A percentile compares a stretch with the other conserved stretches of the same genome.
Conservation (phyloP, 306 rosid genomes). For the Sophora flavescens region DNA sequence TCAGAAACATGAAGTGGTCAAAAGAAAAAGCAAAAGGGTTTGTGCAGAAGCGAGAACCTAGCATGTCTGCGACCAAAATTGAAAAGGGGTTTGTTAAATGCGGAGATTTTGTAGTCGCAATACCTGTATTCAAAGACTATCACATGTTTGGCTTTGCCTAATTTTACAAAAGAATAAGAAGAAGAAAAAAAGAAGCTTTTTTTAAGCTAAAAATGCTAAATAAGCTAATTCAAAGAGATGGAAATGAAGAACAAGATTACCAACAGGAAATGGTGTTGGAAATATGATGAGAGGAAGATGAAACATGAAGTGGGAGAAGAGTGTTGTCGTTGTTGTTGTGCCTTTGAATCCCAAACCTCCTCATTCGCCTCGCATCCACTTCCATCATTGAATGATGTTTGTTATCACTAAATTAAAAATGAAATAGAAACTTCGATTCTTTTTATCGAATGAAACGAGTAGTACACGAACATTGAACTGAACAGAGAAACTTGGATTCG, state of each 20-base stretch:
- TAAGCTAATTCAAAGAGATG: not conserved
- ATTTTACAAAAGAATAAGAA: not conserved
- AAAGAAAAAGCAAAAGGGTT: not conserved
- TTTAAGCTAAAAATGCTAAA: not conserved
- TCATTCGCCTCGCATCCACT: slow-evolving; percentile 45
- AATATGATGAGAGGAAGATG: slow-evolving; percentile 31
- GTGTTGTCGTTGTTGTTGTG: not conserved
- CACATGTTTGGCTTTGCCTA: not conserved
- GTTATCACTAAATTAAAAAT: not conserved
- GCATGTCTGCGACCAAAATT: slow-evolving; percentile 60
- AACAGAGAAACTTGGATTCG: too few species aligned
- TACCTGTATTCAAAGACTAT: slow-evolving; percentile 39
- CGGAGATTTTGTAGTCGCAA: slow-evolving; percentile 62
- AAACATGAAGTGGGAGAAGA: slow-evolving; percentile 44
- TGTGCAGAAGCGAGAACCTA: slow-evolving; percentile 38
- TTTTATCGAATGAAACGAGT: too few species aligned
- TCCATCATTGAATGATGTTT: slow-evolving; percentile 23
- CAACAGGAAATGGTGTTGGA: slow-evolving; percentile 51
- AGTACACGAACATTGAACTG: too few species aligned
- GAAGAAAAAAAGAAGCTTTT: too few species aligned
- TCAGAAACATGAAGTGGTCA: not conserved
- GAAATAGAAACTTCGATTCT: not conserved
- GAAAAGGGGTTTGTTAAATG: slow-evolving; percentile 65
- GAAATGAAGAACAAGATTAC: slow-evolving; percentile 33
- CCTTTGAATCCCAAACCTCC: slow-evolving; percentile 48